Evolutionary conservation across 2,329 filamentous ascomycete genomes (phyloP), one percentile per base, ranked within the genome.

Genomic region (Thielaviopsis cerberus): DNA sequence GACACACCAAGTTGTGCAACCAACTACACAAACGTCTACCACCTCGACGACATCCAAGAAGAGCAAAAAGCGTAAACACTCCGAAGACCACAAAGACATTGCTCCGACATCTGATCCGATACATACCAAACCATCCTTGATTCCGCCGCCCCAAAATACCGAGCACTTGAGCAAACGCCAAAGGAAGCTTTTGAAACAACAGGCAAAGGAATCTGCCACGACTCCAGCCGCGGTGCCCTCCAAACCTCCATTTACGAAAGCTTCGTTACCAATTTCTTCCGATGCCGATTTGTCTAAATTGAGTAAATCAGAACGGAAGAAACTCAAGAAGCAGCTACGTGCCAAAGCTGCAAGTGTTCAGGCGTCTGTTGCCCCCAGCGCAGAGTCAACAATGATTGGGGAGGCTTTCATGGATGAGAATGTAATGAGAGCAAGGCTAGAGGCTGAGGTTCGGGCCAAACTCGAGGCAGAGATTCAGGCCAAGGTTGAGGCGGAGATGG

Each of bases 151-250:
- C 25, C 25, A 11, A 13, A 24, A 22, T 11, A 26, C 41, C 20
- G 56, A 48, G 24, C 56, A 24, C 11, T 37, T 48, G 3, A 57
- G 34, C 37, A 57, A 57, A 37, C 56, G 56, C n/a, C 56, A 57
- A 25, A 57, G 50, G 51, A 53, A 53, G 27, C n/a, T 50, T 7
- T n/a, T 30, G 23, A 53, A 53, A 13, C 24, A 13, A 24, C 54
- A 55, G n/a, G n/a, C 11, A n/a, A 22, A 10, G 37, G 10, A n/a
- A 17, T 17, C 54, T 57, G 22, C 20, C 7, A 51, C 20, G 10
- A 3, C 48, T n/a, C 20, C 50, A 23, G 34, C 34, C 24, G 22
- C n/a, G 7, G 17, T 25, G 8, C 51, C 20, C 7, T 30, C 30
- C 34, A 54, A 34, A 20, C 17, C 24, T 25, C 25, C 41, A 11